These are phyloP conservation scores for Yamadazyma pseudoaaseri DNA, from an alignment of 1,139 yeast genomes.

Conservation along the genomic window DNA sequence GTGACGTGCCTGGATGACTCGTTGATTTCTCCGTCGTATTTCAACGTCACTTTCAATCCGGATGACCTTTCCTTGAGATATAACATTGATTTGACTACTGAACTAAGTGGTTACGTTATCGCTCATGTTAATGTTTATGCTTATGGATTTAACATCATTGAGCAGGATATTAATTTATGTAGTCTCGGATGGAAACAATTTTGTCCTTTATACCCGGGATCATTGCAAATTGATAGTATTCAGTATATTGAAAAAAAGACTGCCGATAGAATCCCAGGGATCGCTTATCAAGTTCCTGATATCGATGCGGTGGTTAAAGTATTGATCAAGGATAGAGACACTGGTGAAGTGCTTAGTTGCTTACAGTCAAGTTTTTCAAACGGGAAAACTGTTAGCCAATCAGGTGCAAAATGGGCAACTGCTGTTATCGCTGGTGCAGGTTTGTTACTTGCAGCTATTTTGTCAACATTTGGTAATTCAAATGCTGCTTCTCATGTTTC, in stretches of 20 bases:
- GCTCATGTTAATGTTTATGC: constrained; percentile 71
- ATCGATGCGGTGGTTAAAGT: constrained; percentile 72
- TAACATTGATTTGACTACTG: constrained; percentile 60
- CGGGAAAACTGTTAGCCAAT: constrained; percentile 72
- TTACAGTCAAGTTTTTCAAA: constrained; percentile 67
- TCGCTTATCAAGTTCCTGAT: constrained; percentile 75
- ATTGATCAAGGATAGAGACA: constrained; percentile 31
- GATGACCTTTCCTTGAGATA: constrained; percentile 61
- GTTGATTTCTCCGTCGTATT: constrained; percentile 60
- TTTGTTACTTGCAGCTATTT: constrained; percentile 62
- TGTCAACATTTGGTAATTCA: constrained; percentile 75
- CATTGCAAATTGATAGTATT: constrained; percentile 64
- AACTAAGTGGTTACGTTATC: constrained; percentile 52
- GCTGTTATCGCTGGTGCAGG: constrained; percentile 80
- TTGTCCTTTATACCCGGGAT: constrained; percentile 74
- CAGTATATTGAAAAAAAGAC: constrained; percentile 51
- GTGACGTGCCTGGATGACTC: constrained; percentile 75
- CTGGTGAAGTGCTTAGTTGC: constrained; percentile 57
- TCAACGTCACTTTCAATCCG: constrained; percentile 67
- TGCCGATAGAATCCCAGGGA: constrained; percentile 59
- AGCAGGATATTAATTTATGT: constrained; percentile 55
- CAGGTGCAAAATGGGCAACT: constrained; percentile 82
- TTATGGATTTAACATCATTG: constrained; percentile 67
- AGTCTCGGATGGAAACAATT: constrained; percentile 70
- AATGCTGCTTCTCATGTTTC: constrained; percentile 77